Evolutionary conservation across 129 eudicot genomes (phyloP).

Genomic region (Apium graveolens): DNA sequence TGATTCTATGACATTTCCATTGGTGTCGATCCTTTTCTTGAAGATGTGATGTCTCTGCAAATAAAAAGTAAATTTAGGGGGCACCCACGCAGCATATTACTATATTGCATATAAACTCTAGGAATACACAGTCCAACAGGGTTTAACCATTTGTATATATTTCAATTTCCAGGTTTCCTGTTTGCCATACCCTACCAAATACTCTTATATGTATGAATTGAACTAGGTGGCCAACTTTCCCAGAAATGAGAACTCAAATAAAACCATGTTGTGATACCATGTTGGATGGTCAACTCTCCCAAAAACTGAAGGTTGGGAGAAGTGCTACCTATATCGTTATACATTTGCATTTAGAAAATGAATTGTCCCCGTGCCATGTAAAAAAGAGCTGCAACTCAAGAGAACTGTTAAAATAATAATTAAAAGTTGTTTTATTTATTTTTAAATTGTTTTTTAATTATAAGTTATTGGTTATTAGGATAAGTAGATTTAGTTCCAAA

Average conservation of each 20-base stretch:
- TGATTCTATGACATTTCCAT: slow-evolving; percentile 67
- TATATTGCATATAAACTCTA: not conserved
- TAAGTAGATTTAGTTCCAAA: no score
- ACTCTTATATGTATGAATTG: not conserved
- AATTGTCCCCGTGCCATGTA: not conserved
- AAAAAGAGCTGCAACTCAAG: not conserved
- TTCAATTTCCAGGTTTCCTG: not conserved
- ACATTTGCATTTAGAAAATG: not conserved
- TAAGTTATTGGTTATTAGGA: no score
- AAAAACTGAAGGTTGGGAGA: not conserved
- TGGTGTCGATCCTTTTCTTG: slow-evolving; percentile 61
- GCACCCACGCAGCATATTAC: not conserved
- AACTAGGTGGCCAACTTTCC: not conserved
- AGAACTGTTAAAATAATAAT: no score
- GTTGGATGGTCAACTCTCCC: not conserved
- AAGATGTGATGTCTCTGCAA: slow-evolving; percentile 84
- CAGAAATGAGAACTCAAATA: not conserved
- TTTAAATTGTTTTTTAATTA: no score
- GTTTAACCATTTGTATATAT: not conserved
- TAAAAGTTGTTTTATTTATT: no score
- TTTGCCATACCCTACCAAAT: not conserved
- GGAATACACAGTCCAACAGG: not conserved
- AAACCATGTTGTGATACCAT: not conserved
- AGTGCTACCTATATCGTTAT: not conserved
- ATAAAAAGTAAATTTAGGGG: slow-evolving; percentile 7